phyloP scores from a whole-genome alignment of 2,329 filamentous ascomycete species.

The Talaromyces islandicus region DNA sequence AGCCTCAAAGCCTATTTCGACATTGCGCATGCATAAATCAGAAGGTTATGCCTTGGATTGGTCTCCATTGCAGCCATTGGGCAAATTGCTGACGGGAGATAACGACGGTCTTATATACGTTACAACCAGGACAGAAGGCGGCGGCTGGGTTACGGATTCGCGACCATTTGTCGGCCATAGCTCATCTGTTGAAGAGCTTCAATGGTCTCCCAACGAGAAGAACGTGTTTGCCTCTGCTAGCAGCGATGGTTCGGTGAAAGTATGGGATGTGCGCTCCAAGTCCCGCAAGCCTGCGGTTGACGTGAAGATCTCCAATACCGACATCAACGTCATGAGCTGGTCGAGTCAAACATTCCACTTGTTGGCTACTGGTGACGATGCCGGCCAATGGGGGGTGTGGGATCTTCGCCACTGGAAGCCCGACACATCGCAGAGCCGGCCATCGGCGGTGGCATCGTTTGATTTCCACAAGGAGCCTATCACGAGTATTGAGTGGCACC shows the following conservation, averaged over 20 bases:
- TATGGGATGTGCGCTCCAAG: slow-evolving; percentile 94
- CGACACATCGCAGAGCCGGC: slow-evolving; percentile 46
- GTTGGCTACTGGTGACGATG: slow-evolving; percentile 85
- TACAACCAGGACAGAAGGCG: slow-evolving; percentile 79
- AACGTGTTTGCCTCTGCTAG: slow-evolving; percentile 94
- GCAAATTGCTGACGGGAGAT: slow-evolving; percentile 87
- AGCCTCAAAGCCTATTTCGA: slow-evolving; percentile 83
- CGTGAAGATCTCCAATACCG: slow-evolving; percentile 73
- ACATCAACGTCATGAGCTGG: slow-evolving; percentile 97
- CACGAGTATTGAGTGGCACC: slow-evolving; percentile 95
- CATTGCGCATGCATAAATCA: slow-evolving; percentile 81
- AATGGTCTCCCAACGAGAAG: slow-evolving; percentile 91
- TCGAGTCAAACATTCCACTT: slow-evolving; percentile 82
- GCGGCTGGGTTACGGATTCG: slow-evolving; percentile 82
- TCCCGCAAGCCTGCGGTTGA: slow-evolving; percentile 80
- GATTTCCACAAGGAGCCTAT: slow-evolving; percentile 95
- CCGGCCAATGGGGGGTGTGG: slow-evolving; percentile 94
- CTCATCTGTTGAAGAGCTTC: slow-evolving; percentile 84
- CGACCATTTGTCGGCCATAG: slow-evolving; percentile 78
- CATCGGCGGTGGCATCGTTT: slow-evolving; percentile 85
- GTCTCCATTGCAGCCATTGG: slow-evolving; percentile 73
- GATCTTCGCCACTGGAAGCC: slow-evolving; percentile 93
- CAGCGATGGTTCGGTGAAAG: slow-evolving; percentile 87
- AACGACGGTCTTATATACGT: slow-evolving; percentile 83
- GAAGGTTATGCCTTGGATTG: slow-evolving; percentile 98